Evolutionary conservation across 2,329 filamentous ascomycete genomes (phyloP).

Genomic region (Penicillium polonicum): DNA sequence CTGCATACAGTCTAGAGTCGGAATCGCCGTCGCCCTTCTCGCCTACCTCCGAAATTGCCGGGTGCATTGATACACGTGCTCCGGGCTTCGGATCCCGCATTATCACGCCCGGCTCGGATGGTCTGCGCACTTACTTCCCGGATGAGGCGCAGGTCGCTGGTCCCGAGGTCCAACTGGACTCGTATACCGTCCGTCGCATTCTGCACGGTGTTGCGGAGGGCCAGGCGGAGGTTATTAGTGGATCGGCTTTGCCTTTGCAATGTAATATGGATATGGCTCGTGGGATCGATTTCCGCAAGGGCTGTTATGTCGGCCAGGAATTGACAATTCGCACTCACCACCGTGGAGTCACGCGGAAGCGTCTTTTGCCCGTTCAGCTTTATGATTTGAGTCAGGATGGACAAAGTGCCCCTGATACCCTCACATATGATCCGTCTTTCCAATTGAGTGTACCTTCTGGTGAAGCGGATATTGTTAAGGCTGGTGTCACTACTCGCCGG

Average conservation of each 20-base stretch:
- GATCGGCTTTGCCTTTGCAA: slow-evolving; percentile 77
- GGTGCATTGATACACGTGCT: slow-evolving; percentile 42
- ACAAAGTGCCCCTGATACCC: slow-evolving; percentile 52
- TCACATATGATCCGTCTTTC: slow-evolving; percentile 32
- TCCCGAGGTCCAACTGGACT: slow-evolving; percentile 52
- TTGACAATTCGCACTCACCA: slow-evolving; percentile 94
- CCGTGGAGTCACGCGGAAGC: slow-evolving; percentile 87
- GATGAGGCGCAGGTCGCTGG: slow-evolving; percentile 44
- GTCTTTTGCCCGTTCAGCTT: slow-evolving; percentile 76
- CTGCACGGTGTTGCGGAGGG: slow-evolving; percentile 82
- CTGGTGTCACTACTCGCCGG: slow-evolving; percentile 46
- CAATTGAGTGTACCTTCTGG: slow-evolving; percentile 32
- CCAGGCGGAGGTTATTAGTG: slow-evolving; percentile 70
- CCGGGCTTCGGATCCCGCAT: slow-evolving; percentile 43
- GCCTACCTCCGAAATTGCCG: slow-evolving; percentile 27
- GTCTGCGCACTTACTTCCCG: slow-evolving; percentile 32
- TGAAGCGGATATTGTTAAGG: slow-evolving; percentile 55
- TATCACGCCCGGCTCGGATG: slow-evolving; percentile 38
- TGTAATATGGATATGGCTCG: slow-evolving; percentile 83
- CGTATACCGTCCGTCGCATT: slow-evolving; percentile 76
- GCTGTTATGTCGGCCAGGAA: slow-evolving; percentile 96
- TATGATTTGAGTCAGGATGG: slow-evolving; percentile 53
- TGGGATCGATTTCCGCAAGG: slow-evolving; percentile 90
- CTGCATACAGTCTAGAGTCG: slow-evolving; percentile 40
- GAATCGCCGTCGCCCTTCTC: slow-evolving; percentile 34